Evolutionary conservation across 306 rosid species (phyloP).

Genomic region (Carpinus viminea): DNA sequence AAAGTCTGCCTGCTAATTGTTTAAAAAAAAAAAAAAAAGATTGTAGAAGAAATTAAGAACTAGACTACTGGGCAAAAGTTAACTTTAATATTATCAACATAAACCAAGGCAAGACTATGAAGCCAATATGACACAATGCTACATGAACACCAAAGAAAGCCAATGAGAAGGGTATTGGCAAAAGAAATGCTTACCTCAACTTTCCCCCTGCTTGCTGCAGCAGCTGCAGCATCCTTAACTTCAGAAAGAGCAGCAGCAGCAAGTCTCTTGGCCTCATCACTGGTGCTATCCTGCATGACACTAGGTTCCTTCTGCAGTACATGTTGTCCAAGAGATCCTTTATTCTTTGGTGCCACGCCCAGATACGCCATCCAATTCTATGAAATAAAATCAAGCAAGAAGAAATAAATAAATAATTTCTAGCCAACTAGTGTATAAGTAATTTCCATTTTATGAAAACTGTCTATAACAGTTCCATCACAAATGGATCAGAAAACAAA

Average conservation of each 20-base stretch:
- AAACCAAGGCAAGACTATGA: background rate
- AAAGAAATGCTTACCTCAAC: constrained; percentile 56
- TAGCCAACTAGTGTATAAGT: constrained; percentile 15
- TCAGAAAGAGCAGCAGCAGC: constrained; percentile 41
- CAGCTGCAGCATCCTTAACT: constrained; percentile 49
- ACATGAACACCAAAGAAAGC: background rate
- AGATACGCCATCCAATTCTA: constrained; percentile 82
- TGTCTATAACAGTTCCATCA: background rate
- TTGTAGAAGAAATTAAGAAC: background rate
- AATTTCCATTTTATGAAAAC: constrained; percentile 3
- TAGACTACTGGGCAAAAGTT: background rate
- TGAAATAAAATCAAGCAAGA: constrained; percentile 22
- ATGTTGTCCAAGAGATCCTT: constrained; percentile 40
- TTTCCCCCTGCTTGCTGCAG: constrained; percentile 66
- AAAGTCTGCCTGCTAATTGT: background rate
- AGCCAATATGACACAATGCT: background rate
- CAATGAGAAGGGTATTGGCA: background rate
- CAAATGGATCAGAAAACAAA: constrained; percentile 3
- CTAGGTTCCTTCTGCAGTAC: constrained; percentile 37
- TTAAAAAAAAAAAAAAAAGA: background rate
- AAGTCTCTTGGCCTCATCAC: constrained; percentile 67
- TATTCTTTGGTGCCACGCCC: constrained; percentile 67
- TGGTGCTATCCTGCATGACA: constrained; percentile 38
- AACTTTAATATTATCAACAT: background rate
- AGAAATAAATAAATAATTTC: constrained; percentile 22